Base-by-base conservation (phyloP, 2,329 filamentous ascomycete species). In the Byssoonygena ceratinophila region DNA sequence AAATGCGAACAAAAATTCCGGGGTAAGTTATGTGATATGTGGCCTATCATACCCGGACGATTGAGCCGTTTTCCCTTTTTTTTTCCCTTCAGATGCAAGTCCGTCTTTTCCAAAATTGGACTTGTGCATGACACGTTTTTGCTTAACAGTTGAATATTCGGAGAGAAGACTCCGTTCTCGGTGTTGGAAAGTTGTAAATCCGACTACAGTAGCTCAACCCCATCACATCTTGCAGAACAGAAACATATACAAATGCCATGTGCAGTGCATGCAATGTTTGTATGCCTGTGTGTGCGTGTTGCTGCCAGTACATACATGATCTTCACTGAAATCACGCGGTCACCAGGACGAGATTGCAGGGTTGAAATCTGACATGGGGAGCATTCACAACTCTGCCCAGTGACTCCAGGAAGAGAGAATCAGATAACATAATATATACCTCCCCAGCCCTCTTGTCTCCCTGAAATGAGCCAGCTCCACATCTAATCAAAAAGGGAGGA, bases 1-100 rank as follows among this genome's bases (percentile, higher is more conserved):
- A 77, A 20, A 95, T 71, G 59, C 76, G n/a, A n/a, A n/a, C 60
- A 32, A 87, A 31, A 87, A 74, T 63, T 41, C 73, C 67, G 4
- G 29, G 29, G 29, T n/a, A n/a, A n/a, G n/a, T n/a, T n/a, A n/a
- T 45, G 16, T 45, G 4, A 14, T 34, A n/a, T 8, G 34, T 16
- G 25, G 22, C n/a, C 11, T 22, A 32, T 31, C 37, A 18, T 40
- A 6, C 34, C 34, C 14, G 16, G 4, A 5, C 14, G 9, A 4
- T 37, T 37, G n/a, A n/a, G n/a, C n/a, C n/a, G 6, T 37, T 37
- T 37, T 37, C 34, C 18, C 18, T 37, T 37, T 37, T 18, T n/a
- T 18, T 18, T 37, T 37, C 18, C 39, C 16, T 11, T 41, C n/a
- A n/a, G n/a, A n/a, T n/a, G n/a, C n/a, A n/a, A n/a, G n/a, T n/a